Percentiles rank a stretch among this genome's conserved stretches.
phyloP scores from a whole-genome alignment of 2,329 filamentous ascomycete species.

The Penicillium decumbens region DNA sequence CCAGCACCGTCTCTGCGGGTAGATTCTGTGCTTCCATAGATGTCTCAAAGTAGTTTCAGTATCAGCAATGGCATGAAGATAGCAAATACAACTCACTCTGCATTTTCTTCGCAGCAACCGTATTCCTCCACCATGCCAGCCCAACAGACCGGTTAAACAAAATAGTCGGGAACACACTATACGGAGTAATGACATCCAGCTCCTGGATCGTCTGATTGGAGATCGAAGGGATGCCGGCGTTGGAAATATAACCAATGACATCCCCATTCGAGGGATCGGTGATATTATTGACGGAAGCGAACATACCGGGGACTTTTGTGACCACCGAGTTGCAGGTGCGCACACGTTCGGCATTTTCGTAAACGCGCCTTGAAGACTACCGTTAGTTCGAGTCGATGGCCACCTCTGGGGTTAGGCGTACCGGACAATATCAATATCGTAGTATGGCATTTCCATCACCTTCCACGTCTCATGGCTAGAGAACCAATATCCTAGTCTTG shows the following conservation, averaged over 20 bases:
- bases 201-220: constrained; percentile 41
- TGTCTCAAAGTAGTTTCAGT: constrained; percentile 10
- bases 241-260: constrained; percentile 42
- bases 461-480: constrained; percentile 45
- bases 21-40: constrained; percentile 43
- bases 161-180: constrained; percentile 38
- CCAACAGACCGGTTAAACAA: constrained; percentile 40
- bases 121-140: constrained; percentile 44
- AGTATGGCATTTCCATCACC: constrained; percentile 43
- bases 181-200: constrained; percentile 43
- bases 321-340: constrained; percentile 43
- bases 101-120: constrained; percentile 43
- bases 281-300: constrained; percentile 44
- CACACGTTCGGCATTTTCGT: constrained; percentile 40
- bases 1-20: constrained; percentile 39
- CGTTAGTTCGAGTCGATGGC: background rate
- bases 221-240: constrained; percentile 41
- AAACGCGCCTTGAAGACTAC: constrained; percentile 30
- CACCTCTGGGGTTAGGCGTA: background rate
- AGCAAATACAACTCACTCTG: constrained; percentile 32
- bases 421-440: constrained; percentile 41
- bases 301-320: constrained; percentile 39
- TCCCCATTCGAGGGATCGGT: constrained; percentile 36
- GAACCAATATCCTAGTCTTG: constrained; percentile 36
- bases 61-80: background rate